Evolutionary conservation across 2,329 filamentous ascomycete species (phyloP), one percentile per base, ranked within the genome.

Genomic region (Pseudogymnoascus sp.): DNA sequence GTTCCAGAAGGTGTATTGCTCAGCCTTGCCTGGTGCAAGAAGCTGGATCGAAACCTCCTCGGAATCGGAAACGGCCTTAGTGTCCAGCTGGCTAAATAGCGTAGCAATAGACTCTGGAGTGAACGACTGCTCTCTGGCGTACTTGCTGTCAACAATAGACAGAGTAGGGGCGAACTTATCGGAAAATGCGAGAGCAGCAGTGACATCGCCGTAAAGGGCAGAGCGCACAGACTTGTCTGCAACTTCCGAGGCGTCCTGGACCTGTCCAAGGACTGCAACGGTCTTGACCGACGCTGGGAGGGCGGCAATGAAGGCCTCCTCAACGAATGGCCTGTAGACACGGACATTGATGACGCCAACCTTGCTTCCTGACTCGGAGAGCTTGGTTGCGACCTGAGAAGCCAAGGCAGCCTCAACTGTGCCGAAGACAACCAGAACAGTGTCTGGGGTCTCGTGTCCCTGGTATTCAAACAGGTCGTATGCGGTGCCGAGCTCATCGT

Each of bases 1-100:
- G 68, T 97, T 90, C 92, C 92, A 97, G 82, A 99, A 97, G 10
- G 87, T 87, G 78, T 94, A 97, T 75, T 97, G 89, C 74, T 90
- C 83, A 18, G 87, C 85, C 67, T 84, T 79, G 36, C 58, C 58
- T 61, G 86, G 74, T 72, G 74, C 69, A 62, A 76, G 76, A 25
- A 75, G 72, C 58, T 77, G 74, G 60, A 76, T 82, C 68, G 88
- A 88, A 65, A 89, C 64, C 25, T 69, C 68, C 9, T 36, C 60
- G 36, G 67, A 39, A 25, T 69, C 66, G 4, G 65, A 60, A 33
- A 72, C 67, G 68, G 84, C 83, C 71, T 73, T 75, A 63, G 78
- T 74, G 25, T 37, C 58, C 65, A 82, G 73, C 67, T 77, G 75
- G 74, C 80, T 70, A 68, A 87, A 73, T 67, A 78, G 76, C 45